Evolutionary conservation across 2,329 filamentous ascomycete species (phyloP), one percentile per base, ranked within the genome.

Genomic region (Chrysosporium queenslandicum): DNA sequence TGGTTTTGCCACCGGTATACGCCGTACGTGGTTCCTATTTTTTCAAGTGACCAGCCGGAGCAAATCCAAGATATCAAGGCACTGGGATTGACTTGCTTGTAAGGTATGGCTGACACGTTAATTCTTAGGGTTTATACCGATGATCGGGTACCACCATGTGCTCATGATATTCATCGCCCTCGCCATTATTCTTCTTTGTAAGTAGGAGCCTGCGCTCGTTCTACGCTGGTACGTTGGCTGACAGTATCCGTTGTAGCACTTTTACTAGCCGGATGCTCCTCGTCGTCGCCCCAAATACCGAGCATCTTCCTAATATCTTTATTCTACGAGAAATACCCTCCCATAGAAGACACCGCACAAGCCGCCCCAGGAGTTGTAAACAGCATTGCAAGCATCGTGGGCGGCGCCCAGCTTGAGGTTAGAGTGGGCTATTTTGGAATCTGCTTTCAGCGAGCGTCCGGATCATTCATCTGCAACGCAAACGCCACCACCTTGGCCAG

Each of bases 361-460:
- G 89, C 95, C 60, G 83, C 95, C 68, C 94, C 94, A 56, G n/a
- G n/a, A n/a, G n/a, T n/a, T n/a, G n/a, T 87, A 85, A 54, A 85
- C 92, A 55, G 85, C 87, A 92, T 97, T 61, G 79, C 83, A 56
- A 94, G 92, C 71, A 94, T 98, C 57, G 91, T 94, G 53, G 87
- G 88, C 50, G 76, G 80, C 60, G 90, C 92, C 11, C 79, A 81
- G 55, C 76, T 98, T 46, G 88, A 94, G 68, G 89, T 92, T 23
- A 84, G 92, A 53, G 92, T 98, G 27, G 92, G 92, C 59, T 98
- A 94, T 75, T 98, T 98, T 64, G 92, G 92, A 61, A 94, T 98
- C 68, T 98, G 92, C 72, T 82, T 97, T 68, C 92, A 89, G 71
- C 83, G 87, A 1, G 88, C 95, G 66, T 86, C 86, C 55, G 91